Percentiles rank a stretch among this genome's conserved stretches.
Evolutionary conservation across 1,284 basidiomycete species (phyloP).

Genomic region (Schizophyllum amplum): DNA sequence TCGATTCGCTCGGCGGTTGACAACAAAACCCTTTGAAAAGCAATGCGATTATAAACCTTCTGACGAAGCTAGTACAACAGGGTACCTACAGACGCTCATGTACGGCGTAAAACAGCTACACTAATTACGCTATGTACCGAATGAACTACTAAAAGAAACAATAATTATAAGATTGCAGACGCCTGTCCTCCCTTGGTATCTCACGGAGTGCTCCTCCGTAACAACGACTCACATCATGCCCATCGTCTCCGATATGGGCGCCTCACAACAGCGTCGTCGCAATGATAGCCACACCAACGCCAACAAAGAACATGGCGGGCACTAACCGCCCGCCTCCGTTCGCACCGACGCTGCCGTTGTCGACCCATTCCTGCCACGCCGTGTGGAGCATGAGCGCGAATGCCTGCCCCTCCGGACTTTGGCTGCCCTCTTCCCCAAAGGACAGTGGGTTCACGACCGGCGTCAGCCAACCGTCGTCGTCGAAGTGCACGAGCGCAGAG

Average conservation of each 20-base stretch:
- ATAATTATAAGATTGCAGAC: too few species aligned
- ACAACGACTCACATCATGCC: not conserved
- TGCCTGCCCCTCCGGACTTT: slow-evolving; percentile 57
- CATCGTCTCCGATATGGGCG: not conserved
- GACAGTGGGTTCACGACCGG: slow-evolving; percentile 67
- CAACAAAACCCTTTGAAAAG: too few species aligned
- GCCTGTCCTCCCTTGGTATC: too few species aligned
- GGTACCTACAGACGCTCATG: too few species aligned
- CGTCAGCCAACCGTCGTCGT: slow-evolving; percentile 48
- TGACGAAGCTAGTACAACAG: too few species aligned
- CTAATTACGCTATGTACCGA: too few species aligned
- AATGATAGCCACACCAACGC: not conserved
- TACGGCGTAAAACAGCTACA: too few species aligned
- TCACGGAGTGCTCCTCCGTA: too few species aligned
- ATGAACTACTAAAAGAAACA: too few species aligned
- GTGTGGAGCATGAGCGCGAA: slow-evolving; percentile 68
- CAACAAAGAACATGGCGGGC: not conserved
- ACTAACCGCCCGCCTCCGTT: not conserved
- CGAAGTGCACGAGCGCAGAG: slow-evolving; percentile 36
- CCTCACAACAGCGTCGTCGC: not conserved
- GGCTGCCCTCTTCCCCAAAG: slow-evolving; percentile 37
- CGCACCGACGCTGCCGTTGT: slow-evolving; percentile 37
- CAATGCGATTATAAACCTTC: too few species aligned
- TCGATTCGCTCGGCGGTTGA: too few species aligned
- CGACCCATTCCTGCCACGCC: slow-evolving; percentile 64